Percentiles rank a stretch among this genome's conserved stretches.
phyloP scores from a whole-genome alignment of 2,329 filamentous ascomycete species.

The Ascochyta rabiei region DNA sequence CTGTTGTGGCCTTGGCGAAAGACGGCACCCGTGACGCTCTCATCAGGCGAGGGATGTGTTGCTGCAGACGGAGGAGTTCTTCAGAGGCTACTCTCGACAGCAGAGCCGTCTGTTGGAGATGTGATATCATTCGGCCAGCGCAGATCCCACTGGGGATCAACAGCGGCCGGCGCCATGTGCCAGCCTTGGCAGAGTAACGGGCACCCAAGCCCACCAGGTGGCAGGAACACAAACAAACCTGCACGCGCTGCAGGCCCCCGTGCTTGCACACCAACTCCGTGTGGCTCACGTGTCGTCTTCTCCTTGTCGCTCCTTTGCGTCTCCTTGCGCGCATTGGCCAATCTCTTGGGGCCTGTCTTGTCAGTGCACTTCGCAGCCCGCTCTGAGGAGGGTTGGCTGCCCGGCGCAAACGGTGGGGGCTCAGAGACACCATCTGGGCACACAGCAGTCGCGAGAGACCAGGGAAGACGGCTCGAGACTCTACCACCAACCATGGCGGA shows the following conservation, averaged over 20 bases:
- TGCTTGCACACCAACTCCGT: conserved; percentile 11
- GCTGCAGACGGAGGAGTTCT: background rate
- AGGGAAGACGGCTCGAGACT: background rate
- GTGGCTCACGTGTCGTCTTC: conserved; percentile 34
- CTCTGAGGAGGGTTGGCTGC: conserved; percentile 7
- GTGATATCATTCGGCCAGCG: background rate
- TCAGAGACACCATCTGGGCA: conserved; percentile 10
- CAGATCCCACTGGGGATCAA: background rate
- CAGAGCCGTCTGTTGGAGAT: background rate
- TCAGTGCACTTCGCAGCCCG: conserved; percentile 9
- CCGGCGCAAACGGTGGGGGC: conserved; percentile 15
- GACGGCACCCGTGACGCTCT: background rate
- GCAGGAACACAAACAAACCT: conserved; percentile 18
- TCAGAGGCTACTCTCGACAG: background rate
- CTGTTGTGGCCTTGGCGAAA: background rate
- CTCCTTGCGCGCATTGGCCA: conserved; percentile 45
- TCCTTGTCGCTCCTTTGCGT: conserved; percentile 52
- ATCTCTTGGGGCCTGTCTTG: conserved; percentile 6
- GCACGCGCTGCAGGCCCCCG: conserved; percentile 29
- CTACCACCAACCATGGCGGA: conserved; percentile 57
- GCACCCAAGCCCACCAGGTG: conserved; percentile 1
- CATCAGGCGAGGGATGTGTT: background rate
- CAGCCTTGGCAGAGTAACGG: conserved; percentile 13
- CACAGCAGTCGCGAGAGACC: conserved; percentile 10
- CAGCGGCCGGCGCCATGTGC: background rate